Evolutionary conservation across 73 alveolate genomes (phyloP).

Genomic region (Paramecium octaurelia): DNA sequence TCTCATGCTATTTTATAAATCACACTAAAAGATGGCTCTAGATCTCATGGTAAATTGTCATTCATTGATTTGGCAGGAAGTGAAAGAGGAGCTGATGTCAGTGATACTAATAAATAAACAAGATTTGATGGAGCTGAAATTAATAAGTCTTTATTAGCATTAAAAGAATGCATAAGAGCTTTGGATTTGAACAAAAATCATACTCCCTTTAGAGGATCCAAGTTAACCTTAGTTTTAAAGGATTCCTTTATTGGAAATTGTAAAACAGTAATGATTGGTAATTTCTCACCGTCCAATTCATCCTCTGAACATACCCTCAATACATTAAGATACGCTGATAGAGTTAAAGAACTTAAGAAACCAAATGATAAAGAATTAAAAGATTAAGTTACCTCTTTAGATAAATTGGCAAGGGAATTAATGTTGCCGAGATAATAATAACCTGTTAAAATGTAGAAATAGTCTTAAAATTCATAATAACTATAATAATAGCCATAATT

Average conservation of each 20-base stretch:
- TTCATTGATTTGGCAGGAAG: constrained; percentile 99
- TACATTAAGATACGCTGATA: constrained; percentile 99
- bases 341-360: constrained; percentile 99
- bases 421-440: constrained; percentile 70
- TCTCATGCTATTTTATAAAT: constrained; percentile 70
- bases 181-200: constrained; percentile 97
- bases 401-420: constrained; percentile 60
- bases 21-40: constrained; percentile 13
- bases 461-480: neutral
- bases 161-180: constrained; percentile 99
- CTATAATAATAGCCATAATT: constrained; percentile 25
- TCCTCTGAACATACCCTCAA: constrained; percentile 98
- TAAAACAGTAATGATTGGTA: constrained; percentile 99
- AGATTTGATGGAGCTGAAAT: constrained; percentile 99
- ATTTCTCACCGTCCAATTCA: constrained; percentile 95
- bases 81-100: constrained; percentile 99
- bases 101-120: constrained; percentile 93
- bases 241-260: constrained; percentile 99
- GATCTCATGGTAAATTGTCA: constrained; percentile 61
- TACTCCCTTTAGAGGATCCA: constrained; percentile 99
- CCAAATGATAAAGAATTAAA: constrained; percentile 60
- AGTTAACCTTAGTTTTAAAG: constrained; percentile 93
- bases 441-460: neutral
- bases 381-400: constrained; percentile 54
- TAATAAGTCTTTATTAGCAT: constrained; percentile 98